Evolutionary conservation across 768 basidiomycete genomes (phyloP), one percentile per base, ranked within the genome.

Genomic region (Hericium coralloides): DNA sequence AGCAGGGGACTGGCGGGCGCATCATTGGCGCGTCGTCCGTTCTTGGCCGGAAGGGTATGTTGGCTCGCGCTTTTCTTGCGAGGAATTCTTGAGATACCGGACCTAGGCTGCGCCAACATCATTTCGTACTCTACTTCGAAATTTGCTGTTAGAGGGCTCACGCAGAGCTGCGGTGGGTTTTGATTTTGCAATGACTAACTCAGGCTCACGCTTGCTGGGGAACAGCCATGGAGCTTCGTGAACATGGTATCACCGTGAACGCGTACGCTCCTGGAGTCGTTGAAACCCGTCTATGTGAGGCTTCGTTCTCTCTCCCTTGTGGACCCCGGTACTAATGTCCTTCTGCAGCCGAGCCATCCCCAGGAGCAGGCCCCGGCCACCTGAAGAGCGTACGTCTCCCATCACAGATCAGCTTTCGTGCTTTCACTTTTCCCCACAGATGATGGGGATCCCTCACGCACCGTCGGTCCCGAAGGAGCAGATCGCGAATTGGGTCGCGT

Each of bases 121-220:
- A 14, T 55, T 43, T 63, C 68, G 2, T 73, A 73, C 50, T 53
- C 54, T 18, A 65, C 69, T 2, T 65, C 65, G 12, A 73, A 73
- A 53, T 71, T 70, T 38, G 70, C 60, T 12, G 58, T 70, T 43
- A 58, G 69, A 2, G 69, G 61, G 3, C 38, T 71, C 26, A 71
- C 69, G 5, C 70, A 53, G 48, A 37, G 2, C 48, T 43, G 36
- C 50, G 6, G 54, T 37, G 43, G 7, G 43, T 17, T 45, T 45
- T 10, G 17, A 45, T 18, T 3, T 55, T 26, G 14, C 54, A 54
- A 52, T 55, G 31, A 2, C 20, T n/a, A 43, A 41, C 22, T 8
- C 17, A 17, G 26, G 7, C 17, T 45, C n/a, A 15, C 18, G 6
- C 25, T 41, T 39, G 3, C 26, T n/a, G 38, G 22, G 23, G 23